A percentile compares a stretch with the other conserved stretches of the same genome.
These are phyloP conservation scores for Dinochytrium kinnereticum DNA, from an alignment of 371 early-diverging fungal genomes.

Conservation along the genomic window DNA sequence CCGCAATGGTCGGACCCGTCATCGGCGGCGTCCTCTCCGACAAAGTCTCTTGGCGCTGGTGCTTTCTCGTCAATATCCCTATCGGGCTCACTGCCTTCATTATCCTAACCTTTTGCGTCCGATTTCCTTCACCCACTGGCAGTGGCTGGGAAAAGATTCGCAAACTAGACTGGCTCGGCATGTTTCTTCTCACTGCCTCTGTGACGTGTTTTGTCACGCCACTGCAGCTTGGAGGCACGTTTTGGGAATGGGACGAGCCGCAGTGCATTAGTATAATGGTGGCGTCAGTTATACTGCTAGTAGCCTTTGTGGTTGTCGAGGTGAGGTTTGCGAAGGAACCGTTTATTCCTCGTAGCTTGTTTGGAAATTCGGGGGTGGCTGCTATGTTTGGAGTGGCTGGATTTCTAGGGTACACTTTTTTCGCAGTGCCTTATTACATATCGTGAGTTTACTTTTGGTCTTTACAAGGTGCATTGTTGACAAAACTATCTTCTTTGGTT, in stretches of 20 bases:
- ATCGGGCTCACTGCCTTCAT: conserved; percentile 3
- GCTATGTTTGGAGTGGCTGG: neutral
- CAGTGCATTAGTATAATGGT: conserved; percentile 40
- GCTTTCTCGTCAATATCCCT: conserved; percentile 43
- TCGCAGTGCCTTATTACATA: conserved; percentile 20
- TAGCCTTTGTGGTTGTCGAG: conserved; percentile 7
- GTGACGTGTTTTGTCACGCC: conserved; percentile 33
- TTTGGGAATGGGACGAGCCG: conserved; percentile 43
- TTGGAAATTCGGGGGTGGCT: conserved; percentile 4
- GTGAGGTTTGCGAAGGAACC: conserved; percentile 13
- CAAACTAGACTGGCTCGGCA: conserved; percentile 12
- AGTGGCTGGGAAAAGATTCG: neutral
- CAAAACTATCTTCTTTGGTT: neutral
- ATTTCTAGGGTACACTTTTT: conserved; percentile 1
- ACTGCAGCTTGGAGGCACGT: conserved; percentile 38
- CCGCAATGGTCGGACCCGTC: conserved; percentile 48
- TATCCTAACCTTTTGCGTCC: conserved; percentile 2
- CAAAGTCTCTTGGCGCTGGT: conserved; percentile 41
- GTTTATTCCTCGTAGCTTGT: conserved; percentile 13
- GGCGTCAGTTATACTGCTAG: conserved; percentile 9
- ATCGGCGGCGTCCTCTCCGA: conserved; percentile 47
- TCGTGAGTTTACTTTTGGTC: conserved; percentile 14
- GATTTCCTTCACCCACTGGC: neutral
- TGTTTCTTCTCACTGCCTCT: neutral
- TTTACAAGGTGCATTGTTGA: neutral